Evolutionary conservation across 164 flowering plant genomes (phyloP).

Genomic region (Santalum album): DNA sequence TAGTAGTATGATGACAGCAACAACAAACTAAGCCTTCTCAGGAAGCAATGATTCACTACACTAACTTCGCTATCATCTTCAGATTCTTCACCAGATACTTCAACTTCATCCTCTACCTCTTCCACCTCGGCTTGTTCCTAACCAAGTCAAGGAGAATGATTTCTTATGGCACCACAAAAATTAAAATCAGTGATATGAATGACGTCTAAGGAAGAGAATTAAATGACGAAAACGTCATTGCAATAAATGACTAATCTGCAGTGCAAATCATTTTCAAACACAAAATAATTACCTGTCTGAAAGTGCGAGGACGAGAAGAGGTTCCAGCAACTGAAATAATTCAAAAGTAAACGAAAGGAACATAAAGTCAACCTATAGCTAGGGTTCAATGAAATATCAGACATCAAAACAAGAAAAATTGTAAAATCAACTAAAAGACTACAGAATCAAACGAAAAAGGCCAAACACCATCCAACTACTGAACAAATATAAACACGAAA

Average conservation of each 20-base stretch:
- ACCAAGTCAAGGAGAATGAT: background rate
- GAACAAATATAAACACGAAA: no score
- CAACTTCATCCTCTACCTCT: slow-evolving; percentile 28
- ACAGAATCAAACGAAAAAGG: no score
- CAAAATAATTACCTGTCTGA: slow-evolving; percentile 38
- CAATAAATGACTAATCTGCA: background rate
- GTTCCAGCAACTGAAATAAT: slow-evolving; percentile 62
- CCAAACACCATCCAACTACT: background rate
- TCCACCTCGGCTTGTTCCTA: slow-evolving; percentile 46
- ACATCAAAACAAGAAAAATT: no score
- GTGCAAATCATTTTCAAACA: background rate
- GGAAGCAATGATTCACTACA: no score
- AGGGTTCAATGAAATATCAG: no score
- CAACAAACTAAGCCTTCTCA: no score
- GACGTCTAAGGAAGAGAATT: background rate
- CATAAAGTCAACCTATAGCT: background rate
- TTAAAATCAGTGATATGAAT: background rate
- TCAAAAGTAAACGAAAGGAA: background rate
- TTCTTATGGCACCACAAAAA: background rate
- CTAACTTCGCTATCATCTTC: slow-evolving; percentile 55
- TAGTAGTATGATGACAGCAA: no score
- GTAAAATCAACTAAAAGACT: no score
- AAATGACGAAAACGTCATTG: background rate
- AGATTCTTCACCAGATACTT: slow-evolving; percentile 48
- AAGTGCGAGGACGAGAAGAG: slow-evolving; percentile 73